Evolutionary conservation across 2,329 filamentous ascomycete genomes (phyloP).

Genomic region (Cercospora sp.): DNA sequence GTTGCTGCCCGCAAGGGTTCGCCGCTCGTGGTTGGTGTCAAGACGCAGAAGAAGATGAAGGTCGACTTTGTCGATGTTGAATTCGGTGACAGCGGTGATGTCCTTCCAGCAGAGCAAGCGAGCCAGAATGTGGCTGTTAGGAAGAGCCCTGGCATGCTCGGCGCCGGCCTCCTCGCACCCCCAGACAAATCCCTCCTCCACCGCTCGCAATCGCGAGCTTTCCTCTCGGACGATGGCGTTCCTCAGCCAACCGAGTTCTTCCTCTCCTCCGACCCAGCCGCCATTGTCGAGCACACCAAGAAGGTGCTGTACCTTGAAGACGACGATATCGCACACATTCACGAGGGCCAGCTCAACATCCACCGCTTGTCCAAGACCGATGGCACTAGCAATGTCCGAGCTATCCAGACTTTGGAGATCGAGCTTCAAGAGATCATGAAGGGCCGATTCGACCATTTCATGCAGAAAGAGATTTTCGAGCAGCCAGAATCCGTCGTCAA

Average conservation of each 20-base stretch:
- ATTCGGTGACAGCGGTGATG: slow-evolving; percentile 80
- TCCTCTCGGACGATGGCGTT: slow-evolving; percentile 97
- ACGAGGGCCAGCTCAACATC: slow-evolving; percentile 98
- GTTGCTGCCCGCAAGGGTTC: slow-evolving; percentile 98
- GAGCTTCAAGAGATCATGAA: slow-evolving; percentile 99
- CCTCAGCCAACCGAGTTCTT: slow-evolving; percentile 99
- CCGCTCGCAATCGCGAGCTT: slow-evolving; percentile 96
- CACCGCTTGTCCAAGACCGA: slow-evolving; percentile 97
- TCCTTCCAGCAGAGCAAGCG: slow-evolving; percentile 87
- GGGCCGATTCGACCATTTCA: slow-evolving; percentile 99
- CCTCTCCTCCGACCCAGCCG: slow-evolving; percentile 96
- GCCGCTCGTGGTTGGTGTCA: slow-evolving; percentile 93
- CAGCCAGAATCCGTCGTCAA: slow-evolving; percentile 99
- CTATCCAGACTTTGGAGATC: slow-evolving; percentile 97
- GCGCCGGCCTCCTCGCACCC: slow-evolving; percentile 72
- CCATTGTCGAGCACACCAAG: slow-evolving; percentile 99
- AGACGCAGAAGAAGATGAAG: slow-evolving; percentile 99
- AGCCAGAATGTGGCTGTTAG: slow-evolving; percentile 96
- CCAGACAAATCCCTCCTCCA: slow-evolving; percentile 97
- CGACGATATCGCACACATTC: slow-evolving; percentile 98
- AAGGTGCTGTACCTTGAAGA: slow-evolving; percentile 99
- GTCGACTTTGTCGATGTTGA: slow-evolving; percentile 99
- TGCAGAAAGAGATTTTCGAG: slow-evolving; percentile 99
- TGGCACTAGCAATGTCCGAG: slow-evolving; percentile 94
- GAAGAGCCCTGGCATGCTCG: slow-evolving; percentile 64